A percentile compares a stretch with the other conserved stretches of the same genome.
These are phyloP conservation scores for Maudiozyma barnettii DNA, from an alignment of 805 yeast genomes.

Conservation along the genomic window DNA sequence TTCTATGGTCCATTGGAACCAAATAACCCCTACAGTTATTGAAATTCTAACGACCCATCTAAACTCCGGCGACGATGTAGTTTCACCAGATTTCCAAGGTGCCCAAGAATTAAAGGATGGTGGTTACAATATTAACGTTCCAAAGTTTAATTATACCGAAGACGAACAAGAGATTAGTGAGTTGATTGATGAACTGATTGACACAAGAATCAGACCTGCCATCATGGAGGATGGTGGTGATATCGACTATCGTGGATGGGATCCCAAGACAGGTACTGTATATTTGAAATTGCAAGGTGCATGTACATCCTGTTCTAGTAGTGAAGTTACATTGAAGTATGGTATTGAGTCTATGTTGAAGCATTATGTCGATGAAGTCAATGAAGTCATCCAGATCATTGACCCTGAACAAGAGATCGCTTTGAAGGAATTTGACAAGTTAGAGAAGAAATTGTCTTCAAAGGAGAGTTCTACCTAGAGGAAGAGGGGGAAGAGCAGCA, in stretches of 20 bases:
- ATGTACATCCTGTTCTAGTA: conserved; percentile 84
- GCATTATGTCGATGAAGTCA: conserved; percentile 94
- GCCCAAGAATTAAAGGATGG: conserved; percentile 30
- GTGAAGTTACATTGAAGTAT: conserved; percentile 84
- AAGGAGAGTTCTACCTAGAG: conserved; percentile 1
- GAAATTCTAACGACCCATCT: conserved; percentile 25
- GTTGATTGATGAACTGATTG: conserved; percentile 85
- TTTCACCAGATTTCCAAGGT: conserved; percentile 22
- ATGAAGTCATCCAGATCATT: conserved; percentile 75
- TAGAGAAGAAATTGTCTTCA: conserved; percentile 48
- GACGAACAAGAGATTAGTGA: conserved; percentile 74
- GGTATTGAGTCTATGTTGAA: conserved; percentile 97
- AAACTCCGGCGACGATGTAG: conserved; percentile 21
- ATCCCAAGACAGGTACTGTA: conserved; percentile 79
- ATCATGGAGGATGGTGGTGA: conserved; percentile 99
- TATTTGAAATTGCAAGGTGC: conserved; percentile 89
- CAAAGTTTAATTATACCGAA: conserved; percentile 35
- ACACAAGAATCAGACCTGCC: conserved; percentile 93
- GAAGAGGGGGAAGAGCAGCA: neutral
- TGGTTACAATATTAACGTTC: conserved; percentile 26
- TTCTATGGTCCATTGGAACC: conserved; percentile 60
- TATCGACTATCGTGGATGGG: conserved; percentile 77
- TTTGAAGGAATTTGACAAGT: conserved; percentile 70
- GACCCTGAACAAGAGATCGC: conserved; percentile 74
- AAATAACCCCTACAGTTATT: conserved; percentile 54